Conservation (phyloP, 2,329 filamentous ascomycete genomes). For the Pseudocercospora cruenta region DNA sequence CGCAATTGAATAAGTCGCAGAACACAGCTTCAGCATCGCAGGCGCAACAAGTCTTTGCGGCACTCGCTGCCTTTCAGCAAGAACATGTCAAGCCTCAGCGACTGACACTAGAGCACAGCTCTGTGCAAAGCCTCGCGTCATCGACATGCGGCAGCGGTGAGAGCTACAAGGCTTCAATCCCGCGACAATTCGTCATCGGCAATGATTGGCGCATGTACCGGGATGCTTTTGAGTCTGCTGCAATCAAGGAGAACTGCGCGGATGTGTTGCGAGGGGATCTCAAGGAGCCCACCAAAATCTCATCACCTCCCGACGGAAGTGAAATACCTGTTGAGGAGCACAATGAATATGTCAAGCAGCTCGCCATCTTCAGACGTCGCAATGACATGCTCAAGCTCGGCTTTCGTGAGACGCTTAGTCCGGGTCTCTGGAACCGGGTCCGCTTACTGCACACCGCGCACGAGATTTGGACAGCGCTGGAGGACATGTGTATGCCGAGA, state of each 20-base stretch:
- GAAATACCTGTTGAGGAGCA: constrained; percentile 34
- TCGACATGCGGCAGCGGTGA: constrained; percentile 38
- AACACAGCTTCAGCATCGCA: constrained; percentile 19
- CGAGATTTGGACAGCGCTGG: constrained; percentile 35
- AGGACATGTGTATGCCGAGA: constrained; percentile 36
- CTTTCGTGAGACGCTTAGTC: constrained; percentile 30
- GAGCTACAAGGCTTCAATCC: constrained; percentile 28
- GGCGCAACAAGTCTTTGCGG: constrained; percentile 24
- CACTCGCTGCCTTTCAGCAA: constrained; percentile 30
- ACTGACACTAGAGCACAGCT: constrained; percentile 33
- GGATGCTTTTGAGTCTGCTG: constrained; percentile 35
- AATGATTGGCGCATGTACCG: constrained; percentile 34
- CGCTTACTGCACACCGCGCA: constrained; percentile 28
- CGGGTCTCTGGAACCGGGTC: constrained; percentile 33
- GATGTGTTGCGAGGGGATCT: constrained; percentile 36
- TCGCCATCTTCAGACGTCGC: constrained; percentile 38
- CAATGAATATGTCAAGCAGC: constrained; percentile 41
- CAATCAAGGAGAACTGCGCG: constrained; percentile 37
- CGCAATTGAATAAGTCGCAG: constrained; percentile 13
- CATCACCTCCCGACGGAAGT: constrained; percentile 15
- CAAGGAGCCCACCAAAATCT: constrained; percentile 31
- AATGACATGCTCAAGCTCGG: constrained; percentile 34
- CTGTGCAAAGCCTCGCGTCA: constrained; percentile 37
- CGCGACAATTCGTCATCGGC: constrained; percentile 22
- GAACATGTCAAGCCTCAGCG: constrained; percentile 34